phyloP scores from a whole-genome alignment of 805 yeast genomes.

The Candida ipomoeae region DNA sequence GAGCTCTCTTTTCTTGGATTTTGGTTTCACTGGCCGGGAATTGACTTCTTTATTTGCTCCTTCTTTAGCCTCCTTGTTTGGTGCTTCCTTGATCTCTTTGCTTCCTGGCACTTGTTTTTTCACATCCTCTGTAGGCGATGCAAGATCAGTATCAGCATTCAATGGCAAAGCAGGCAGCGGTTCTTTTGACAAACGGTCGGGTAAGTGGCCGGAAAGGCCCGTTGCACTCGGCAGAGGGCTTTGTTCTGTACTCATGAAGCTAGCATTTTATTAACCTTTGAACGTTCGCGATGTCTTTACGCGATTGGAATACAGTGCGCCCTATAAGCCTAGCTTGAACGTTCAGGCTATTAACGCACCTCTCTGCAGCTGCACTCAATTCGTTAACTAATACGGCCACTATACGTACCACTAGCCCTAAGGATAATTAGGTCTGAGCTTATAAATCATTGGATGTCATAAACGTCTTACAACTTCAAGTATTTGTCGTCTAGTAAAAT shows the following conservation, averaged over 20 bases:
- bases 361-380: background rate
- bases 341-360: background rate
- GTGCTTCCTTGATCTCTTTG: background rate
- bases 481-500: no score
- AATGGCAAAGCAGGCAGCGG: background rate
- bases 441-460: no score
- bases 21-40: slow-evolving; percentile 24
- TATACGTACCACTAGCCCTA: no score
- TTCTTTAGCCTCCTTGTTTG: slow-evolving; percentile 11
- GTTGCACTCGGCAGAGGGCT: background rate
- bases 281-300: background rate
- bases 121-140: background rate
- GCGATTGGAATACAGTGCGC: no score
- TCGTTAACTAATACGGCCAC: no score
- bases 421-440: no score
- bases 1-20: slow-evolving; percentile 18
- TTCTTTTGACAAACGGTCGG: background rate
- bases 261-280: background rate
- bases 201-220: background rate
- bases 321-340: background rate
- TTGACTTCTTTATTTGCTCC: slow-evolving; percentile 12
- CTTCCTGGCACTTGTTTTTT: background rate
- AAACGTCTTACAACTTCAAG: no score
- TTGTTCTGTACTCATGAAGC: background rate
- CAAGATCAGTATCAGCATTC: background rate